Base-by-base conservation (phyloP, 1,139 yeast species). In the Geotrichum siamense region DNA sequence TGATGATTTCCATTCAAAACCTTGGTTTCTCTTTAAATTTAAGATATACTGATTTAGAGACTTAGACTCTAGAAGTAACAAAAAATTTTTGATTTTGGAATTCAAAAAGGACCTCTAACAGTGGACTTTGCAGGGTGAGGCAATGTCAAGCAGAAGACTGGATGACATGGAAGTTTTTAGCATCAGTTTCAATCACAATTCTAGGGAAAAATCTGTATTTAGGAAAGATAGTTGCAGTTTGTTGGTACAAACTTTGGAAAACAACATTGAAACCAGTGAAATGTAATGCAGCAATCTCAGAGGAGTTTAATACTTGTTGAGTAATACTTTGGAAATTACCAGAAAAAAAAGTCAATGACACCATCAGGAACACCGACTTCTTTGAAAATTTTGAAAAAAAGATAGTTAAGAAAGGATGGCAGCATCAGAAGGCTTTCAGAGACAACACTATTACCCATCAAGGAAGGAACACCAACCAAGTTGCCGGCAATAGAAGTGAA, bases 41-140 rank as follows among this genome's bases (percentile, higher is more conserved):
- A 5, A 83, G 80, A 84, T 94, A 84, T 41, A 82, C 62, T 8
- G 86, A 74, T 59, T 79, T 74, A 19, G 96, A 77, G 40, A 89
- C 81, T 59, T 86, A 91, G 21, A 76, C 66, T 61, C 98, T 77
- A 21, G 97, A 89, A 22, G 89, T 77, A 15, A 91, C 91, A n/a
- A 95, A 85, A 68, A 98, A 91, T 66, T 91, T 91, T 67, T 91
- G 98, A 51, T 98, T 98, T 68, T 91, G 98, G 70, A 73, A 91
- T 68, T 91, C 98, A n/a, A 63, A 83, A 91, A 1, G 96, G 95
- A 41, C 97, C 98, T 63, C 98, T 78, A 42, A 91, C 74, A 1
- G 97, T 82, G 34, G 94, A 82, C 56, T 82, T 74, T 13, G 79
- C 96, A 13, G 97, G 79, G 62, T 86, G 93, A n/a, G 44, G 76